phyloP scores from a whole-genome alignment of 2,329 filamentous ascomycete species.

The Neofusicoccum laricinum region DNA sequence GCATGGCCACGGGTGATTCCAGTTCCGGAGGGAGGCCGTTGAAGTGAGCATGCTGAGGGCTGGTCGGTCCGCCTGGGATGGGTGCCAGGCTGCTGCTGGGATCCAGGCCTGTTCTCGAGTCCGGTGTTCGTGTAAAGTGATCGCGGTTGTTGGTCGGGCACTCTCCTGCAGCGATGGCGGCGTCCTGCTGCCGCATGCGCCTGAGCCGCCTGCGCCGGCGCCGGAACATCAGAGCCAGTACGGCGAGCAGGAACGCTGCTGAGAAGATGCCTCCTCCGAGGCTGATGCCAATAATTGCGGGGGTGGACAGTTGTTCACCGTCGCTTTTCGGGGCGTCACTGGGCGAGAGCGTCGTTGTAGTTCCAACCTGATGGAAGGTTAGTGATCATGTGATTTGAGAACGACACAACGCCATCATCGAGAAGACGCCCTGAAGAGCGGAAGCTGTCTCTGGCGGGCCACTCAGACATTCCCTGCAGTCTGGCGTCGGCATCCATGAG shows the following conservation, averaged over 20 bases:
- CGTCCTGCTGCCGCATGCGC: neutral
- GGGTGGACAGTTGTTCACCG: neutral
- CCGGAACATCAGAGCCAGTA: neutral
- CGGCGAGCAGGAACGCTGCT: neutral
- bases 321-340: too few relatives aligned
- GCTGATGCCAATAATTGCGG: slow-evolving; percentile 1
- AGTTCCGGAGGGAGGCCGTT: neutral
- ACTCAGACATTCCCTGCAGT: too few relatives aligned
- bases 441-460: too few relatives aligned
- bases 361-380: neutral
- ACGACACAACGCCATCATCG: neutral
- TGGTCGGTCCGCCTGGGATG: neutral
- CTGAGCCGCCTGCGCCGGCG: neutral
- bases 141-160: neutral
- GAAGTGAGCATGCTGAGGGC: neutral
- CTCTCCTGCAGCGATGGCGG: neutral
- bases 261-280: slow-evolving; percentile 1
- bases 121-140: neutral
- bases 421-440: too few relatives aligned
- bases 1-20: neutral
- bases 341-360: neutral
- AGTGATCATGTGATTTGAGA: neutral
- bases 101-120: neutral
- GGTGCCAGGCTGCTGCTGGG: neutral
- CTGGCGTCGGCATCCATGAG: too few relatives aligned